phyloP scores from a whole-genome alignment of 2,329 filamentous ascomycete species.

The Penicillium sp. region DNA sequence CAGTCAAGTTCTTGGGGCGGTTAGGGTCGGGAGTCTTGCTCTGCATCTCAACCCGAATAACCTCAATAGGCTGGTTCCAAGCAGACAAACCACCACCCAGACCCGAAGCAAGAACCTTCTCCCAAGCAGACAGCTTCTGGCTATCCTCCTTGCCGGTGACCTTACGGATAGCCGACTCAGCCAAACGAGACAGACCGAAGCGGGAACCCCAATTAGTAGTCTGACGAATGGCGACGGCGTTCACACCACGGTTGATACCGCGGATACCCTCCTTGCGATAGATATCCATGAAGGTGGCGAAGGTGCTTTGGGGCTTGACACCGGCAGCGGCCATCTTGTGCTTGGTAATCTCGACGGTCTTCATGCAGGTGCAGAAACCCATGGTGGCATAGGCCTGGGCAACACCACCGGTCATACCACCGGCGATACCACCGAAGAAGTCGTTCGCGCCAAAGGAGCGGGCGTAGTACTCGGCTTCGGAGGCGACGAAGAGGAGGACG shows the following conservation, averaged over 20 bases:
- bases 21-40: slow-evolving; percentile 98
- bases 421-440: slow-evolving; percentile 86
- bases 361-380: slow-evolving; percentile 99
- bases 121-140: slow-evolving; percentile 76
- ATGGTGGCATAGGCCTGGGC: slow-evolving; percentile 99
- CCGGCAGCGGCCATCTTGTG: slow-evolving; percentile 88
- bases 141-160: slow-evolving; percentile 77
- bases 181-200: slow-evolving; percentile 90
- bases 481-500: slow-evolving; percentile 97
- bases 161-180: slow-evolving; percentile 84
- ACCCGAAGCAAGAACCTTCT: slow-evolving; percentile 88
- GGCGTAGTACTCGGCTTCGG: slow-evolving; percentile 96
- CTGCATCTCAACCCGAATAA: slow-evolving; percentile 99
- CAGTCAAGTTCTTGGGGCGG: slow-evolving; percentile 98
- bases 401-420: slow-evolving; percentile 92
- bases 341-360: slow-evolving; percentile 99
- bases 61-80: slow-evolving; percentile 99
- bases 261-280: slow-evolving; percentile 91
- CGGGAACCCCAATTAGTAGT: slow-evolving; percentile 99
- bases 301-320: slow-evolving; percentile 85
- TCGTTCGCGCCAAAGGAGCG: slow-evolving; percentile 80
- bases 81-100: slow-evolving; percentile 93
- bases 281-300: slow-evolving; percentile 95
- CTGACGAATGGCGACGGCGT: slow-evolving; percentile 96
- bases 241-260: slow-evolving; percentile 98